Base-by-base conservation (phyloP, 495 filamentous ascomycete species). In the Hyaloscypha bicolor region DNA sequence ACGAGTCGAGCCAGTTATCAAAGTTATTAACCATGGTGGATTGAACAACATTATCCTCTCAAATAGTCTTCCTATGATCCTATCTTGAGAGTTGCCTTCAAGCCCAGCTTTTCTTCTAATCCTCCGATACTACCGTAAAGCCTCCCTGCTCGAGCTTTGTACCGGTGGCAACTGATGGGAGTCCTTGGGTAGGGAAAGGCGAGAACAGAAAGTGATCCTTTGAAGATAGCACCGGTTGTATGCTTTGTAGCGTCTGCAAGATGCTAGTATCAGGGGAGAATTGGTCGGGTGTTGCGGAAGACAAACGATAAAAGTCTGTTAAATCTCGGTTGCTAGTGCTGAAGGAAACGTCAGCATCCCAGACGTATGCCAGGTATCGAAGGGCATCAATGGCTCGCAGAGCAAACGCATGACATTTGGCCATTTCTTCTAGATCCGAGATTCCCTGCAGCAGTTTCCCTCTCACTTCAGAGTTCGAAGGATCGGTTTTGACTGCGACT, bases 391-490 rank as follows among this genome's bases (percentile, higher is more conserved):
- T 77, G 1, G 81, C 82, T 32, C 86, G 83, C 11, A 81, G 79
- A 32, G 83, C 85, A 64, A 87, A 88, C 59, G 80, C 79, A 69
- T 88, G 85, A 60, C 85, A 87, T 4, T 79, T 79, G 8, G 82
- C 80, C 80, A 87, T 82, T 63, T 85, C 83, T n/a, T 82, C 78
- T 11, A 88, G 74, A 35, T 59, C 56, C 19, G 56, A 30, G 21
- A 32, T 32, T 30, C 8, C 6, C 33, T 39, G 32, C 66, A 62
- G 2, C 31, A 61, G n/a, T 52, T 37, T 52, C 5, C 35, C 35
- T 5, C 5, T 4, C 25, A 29, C 56, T 4, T 32, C 21, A 9
- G 21, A 6, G 9, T 19, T 59, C 6, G 56, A 59, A 6, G 56
- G 32, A 29, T 29, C 29, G 25, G 16, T 35, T 5, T 30, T 19